Evolutionary conservation across 345 rosid genomes (phyloP).

Genomic region (Mercurialis annua): DNA sequence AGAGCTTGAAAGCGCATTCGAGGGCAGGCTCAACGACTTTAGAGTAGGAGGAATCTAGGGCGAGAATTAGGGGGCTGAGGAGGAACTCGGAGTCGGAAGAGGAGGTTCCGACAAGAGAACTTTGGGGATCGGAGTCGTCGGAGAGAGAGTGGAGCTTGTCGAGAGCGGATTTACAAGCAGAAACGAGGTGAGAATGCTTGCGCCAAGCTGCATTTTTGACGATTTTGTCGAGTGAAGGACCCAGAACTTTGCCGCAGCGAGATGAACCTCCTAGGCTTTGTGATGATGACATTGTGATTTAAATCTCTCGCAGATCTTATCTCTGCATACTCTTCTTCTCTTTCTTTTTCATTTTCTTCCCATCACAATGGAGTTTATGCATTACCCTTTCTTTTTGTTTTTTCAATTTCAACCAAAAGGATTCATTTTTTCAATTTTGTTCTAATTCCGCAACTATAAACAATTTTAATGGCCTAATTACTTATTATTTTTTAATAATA

Average conservation of each 20-base stretch:
- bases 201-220: conserved; percentile 95
- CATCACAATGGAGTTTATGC: no score
- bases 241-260: conserved; percentile 73
- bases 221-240: conserved; percentile 81
- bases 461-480: no score
- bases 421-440: no score
- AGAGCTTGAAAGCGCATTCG: conserved; percentile 67
- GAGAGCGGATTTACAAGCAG: conserved; percentile 80
- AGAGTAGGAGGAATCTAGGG: conserved; percentile 61
- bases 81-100: conserved; percentile 56
- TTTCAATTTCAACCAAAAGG: no score
- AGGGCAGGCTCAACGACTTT: conserved; percentile 86
- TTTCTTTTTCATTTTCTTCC: no score
- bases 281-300: conserved; percentile 57
- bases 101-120: conserved; percentile 59
- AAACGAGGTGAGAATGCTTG: conserved; percentile 79
- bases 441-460: no score
- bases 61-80: conserved; percentile 62
- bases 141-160: conserved; percentile 66
- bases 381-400: no score
- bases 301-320: conserved; percentile 19
- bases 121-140: conserved; percentile 33
- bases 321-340: no score
- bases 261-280: conserved; percentile 77
- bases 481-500: no score